Conservation (phyloP, 768 basidiomycete genomes). For the Kwoniella sp. region DNA sequence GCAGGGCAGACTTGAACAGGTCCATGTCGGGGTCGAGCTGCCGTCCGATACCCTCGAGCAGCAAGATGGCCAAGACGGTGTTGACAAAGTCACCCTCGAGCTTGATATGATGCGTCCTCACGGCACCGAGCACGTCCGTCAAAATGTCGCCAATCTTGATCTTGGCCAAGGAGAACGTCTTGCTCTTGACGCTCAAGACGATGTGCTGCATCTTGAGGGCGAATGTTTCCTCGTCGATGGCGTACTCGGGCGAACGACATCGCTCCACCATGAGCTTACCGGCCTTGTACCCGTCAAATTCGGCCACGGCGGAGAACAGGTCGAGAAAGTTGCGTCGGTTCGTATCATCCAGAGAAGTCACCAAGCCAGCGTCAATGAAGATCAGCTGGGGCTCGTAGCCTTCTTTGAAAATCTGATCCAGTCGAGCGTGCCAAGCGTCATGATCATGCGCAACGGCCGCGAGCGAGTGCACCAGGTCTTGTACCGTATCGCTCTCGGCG, state of each 20-base stretch:
- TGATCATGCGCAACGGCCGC: constrained; percentile 57
- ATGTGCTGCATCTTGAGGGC: constrained; percentile 97
- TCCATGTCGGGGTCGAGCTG: constrained; percentile 88
- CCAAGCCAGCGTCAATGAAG: constrained; percentile 92
- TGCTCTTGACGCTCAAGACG: constrained; percentile 85
- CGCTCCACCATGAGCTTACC: constrained; percentile 96
- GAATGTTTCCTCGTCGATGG: constrained; percentile 87
- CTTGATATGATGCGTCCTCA: constrained; percentile 89
- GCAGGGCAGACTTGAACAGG: constrained; percentile 89
- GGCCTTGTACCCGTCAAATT: constrained; percentile 93
- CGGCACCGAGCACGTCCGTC: constrained; percentile 77
- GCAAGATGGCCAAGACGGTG: constrained; percentile 86
- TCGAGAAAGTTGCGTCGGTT: constrained; percentile 93
- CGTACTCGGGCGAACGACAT: constrained; percentile 83
- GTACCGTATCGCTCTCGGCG: constrained; percentile 1
- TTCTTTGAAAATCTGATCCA: constrained; percentile 59
- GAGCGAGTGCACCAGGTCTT: constrained; percentile 65
- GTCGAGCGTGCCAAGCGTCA: constrained; percentile 65
- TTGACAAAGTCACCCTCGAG: constrained; percentile 99
- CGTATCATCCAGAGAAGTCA: constrained; percentile 74
- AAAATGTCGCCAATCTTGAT: constrained; percentile 93
- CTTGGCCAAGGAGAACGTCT: constrained; percentile 94
- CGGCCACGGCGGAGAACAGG: constrained; percentile 89
- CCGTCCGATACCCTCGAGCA: constrained; percentile 92
- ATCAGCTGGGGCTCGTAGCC: constrained; percentile 92